phyloP scores from a whole-genome alignment of 192 early-diverging fungal genomes.

The Rhizoclosmatium globosum region DNA sequence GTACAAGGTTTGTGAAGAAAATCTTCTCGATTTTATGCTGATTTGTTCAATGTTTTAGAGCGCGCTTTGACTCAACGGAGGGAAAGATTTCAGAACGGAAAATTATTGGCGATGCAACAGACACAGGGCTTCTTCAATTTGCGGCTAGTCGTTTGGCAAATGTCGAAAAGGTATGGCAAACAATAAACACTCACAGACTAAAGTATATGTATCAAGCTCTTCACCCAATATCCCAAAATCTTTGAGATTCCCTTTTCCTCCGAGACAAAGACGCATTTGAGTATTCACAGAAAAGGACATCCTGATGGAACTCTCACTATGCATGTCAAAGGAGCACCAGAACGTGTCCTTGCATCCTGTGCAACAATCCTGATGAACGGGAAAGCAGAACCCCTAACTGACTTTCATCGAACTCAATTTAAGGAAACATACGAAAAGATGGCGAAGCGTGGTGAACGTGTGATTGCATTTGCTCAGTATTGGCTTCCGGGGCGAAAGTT shows the following conservation, averaged over 20 bases:
- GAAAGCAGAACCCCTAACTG: slow-evolving; percentile 64
- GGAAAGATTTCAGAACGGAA: slow-evolving; percentile 20
- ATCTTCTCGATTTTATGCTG: neutral
- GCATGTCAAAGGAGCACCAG: slow-evolving; percentile 90
- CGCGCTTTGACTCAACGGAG: slow-evolving; percentile 33
- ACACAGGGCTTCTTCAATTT: slow-evolving; percentile 81
- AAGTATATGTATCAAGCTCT: slow-evolving; percentile 36
- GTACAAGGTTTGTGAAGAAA: slow-evolving; percentile 46
- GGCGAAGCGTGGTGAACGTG: slow-evolving; percentile 85
- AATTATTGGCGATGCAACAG: slow-evolving; percentile 84
- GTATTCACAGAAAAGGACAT: slow-evolving; percentile 84
- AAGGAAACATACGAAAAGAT: slow-evolving; percentile 79
- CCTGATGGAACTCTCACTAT: slow-evolving; percentile 74
- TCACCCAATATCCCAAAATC: slow-evolving; percentile 77
- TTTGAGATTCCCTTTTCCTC: slow-evolving; percentile 96
- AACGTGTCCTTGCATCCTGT: slow-evolving; percentile 84
- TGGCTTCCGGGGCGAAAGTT: slow-evolving; percentile 73
- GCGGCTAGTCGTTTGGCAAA: slow-evolving; percentile 70
- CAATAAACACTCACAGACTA: neutral
- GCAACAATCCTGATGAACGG: slow-evolving; percentile 67
- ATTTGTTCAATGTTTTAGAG: slow-evolving; percentile 18
- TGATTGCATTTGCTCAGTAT: slow-evolving; percentile 88
- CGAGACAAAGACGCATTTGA: slow-evolving; percentile 89
- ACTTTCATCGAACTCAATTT: slow-evolving; percentile 54
- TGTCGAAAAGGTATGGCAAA: slow-evolving; percentile 62